These are phyloP conservation scores for Miamiensis avidus DNA, from an alignment of 169 alveolate species.

Conservation along the genomic window DNA sequence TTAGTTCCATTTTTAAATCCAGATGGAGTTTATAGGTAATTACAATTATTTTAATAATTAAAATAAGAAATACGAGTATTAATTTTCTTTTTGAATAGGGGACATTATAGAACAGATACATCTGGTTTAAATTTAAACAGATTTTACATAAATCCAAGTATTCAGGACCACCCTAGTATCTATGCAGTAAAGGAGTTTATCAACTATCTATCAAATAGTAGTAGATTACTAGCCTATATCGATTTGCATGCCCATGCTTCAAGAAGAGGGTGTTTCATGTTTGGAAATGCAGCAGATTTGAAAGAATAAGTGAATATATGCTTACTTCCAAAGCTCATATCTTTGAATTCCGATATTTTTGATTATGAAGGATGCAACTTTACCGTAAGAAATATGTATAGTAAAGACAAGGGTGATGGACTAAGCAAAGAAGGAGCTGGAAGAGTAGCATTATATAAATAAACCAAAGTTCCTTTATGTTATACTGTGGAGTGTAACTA, in stretches of 20 bases:
- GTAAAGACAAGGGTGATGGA: slow-evolving; percentile 80
- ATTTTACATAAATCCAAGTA: slow-evolving; percentile 72
- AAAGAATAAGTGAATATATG: slow-evolving; percentile 43
- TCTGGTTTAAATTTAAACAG: slow-evolving; percentile 84
- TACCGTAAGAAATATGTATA: slow-evolving; percentile 78
- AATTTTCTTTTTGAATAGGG: no score
- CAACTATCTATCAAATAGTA: slow-evolving; percentile 55
- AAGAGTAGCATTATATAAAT: slow-evolving; percentile 79
- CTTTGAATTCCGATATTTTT: slow-evolving; percentile 74
- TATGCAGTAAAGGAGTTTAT: slow-evolving; percentile 73
- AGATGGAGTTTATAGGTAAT: slow-evolving; percentile 82
- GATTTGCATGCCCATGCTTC: slow-evolving; percentile 91
- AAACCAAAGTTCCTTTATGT: slow-evolving; percentile 67
- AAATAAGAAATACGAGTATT: no score
- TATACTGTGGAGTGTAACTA: slow-evolving; percentile 89
- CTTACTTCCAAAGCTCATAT: slow-evolving; percentile 75
- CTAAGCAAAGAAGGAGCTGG: slow-evolving; percentile 85
- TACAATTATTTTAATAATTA: no score
- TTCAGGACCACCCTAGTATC: slow-evolving; percentile 71
- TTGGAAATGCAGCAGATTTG: slow-evolving; percentile 20
- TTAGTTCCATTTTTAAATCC: slow-evolving; percentile 88
- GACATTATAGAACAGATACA: slow-evolving; percentile 85
- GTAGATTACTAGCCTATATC: slow-evolving; percentile 68
- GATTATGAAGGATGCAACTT: slow-evolving; percentile 82
- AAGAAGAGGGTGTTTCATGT: slow-evolving; percentile 68